Base-by-base conservation (phyloP, 2,329 filamentous ascomycete genomes). In the Fusarium penzigii region DNA sequence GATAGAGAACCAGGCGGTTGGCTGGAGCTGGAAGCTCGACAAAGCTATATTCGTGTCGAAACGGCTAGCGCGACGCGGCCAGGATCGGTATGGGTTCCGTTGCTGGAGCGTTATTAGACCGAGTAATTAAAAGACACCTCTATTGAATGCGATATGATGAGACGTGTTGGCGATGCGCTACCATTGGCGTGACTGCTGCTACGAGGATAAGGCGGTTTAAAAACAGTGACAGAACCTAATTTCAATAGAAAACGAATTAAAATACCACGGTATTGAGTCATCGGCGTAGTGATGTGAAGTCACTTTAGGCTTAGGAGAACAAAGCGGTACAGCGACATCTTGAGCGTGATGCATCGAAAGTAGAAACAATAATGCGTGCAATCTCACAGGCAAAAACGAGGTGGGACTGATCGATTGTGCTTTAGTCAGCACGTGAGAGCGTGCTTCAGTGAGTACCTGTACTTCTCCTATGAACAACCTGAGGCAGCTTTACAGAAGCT, bases 401-500 rank as follows among this genome's bases (percentile, higher is more conserved):
- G 1, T 2, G 6, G 6, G 7, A 36, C 13, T 4, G 17, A 13
- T 14, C 16, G 17, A 13, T 9, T 3, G 4, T 3, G 16, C 39
- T 56, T 65, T 63, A 64, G 63, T 65, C 52, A 65, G 61, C 63
- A 56, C 42, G 49, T 51, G 48, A 62, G 44, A 42, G 10, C 54
- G 55, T 62, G 53, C 25, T 3, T 3, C 3, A 25, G 7, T 13
- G 62, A 48, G 63, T 65, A 42, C 2, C 20, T 14, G 16, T 64
- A 65, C 63, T 42, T 39, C 5, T 1, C 1, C 2, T 1, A 1
- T 14, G 41, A 34, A n/a, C 49, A 39, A 57, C 64, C 64, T 66
- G 57, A 66, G 64, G 64, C 64, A 61, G 36, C 43, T 49, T 20
- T n/a, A 11, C 38, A 39, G 42, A 32, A 64, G 53, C 51, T 58